Percentiles rank a stretch among this genome's conserved stretches.
phyloP scores from a whole-genome alignment of 1,139 yeast species.

The Blastobotrys niveus region DNA sequence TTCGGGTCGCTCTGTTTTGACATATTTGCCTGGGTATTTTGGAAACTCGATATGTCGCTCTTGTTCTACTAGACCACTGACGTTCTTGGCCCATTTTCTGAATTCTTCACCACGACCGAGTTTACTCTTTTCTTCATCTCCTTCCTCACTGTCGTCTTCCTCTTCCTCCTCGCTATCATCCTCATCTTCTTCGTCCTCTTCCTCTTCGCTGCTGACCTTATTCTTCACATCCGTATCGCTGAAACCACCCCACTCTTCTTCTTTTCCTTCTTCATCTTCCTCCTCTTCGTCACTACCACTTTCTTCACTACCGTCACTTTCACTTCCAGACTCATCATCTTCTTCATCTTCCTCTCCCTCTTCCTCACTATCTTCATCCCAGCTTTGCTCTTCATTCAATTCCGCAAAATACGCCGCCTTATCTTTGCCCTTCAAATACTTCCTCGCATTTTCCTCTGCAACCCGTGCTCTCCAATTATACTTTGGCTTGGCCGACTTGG shows the following conservation, averaged over 20 bases:
- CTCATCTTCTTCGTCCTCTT: constrained; percentile 17
- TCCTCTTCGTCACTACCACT: constrained; percentile 2
- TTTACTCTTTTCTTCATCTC: constrained; percentile 27
- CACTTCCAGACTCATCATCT: constrained; percentile 16
- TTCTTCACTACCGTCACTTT: constrained; percentile 1
- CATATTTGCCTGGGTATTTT: constrained; percentile 29
- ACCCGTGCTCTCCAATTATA: constrained; percentile 56
- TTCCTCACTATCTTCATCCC: not conserved
- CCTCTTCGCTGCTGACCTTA: constrained; percentile 17
- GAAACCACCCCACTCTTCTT: constrained; percentile 19
- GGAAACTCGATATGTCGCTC: constrained; percentile 29
- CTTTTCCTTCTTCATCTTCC: constrained; percentile 11
- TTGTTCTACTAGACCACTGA: constrained; percentile 21
- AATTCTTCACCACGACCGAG: constrained; percentile 42
- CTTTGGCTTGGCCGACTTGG: constrained; percentile 42
- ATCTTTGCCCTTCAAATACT: constrained; percentile 7
- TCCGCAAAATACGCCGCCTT: constrained; percentile 8
- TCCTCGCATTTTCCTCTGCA: constrained; percentile 40
- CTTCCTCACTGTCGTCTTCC: constrained; percentile 19
- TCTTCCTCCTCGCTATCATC: not conserved
- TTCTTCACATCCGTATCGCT: constrained; percentile 19
- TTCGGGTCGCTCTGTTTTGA: constrained; percentile 33
- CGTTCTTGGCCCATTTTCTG: constrained; percentile 50
- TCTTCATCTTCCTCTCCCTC: constrained; percentile 14
- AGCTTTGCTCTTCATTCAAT: not conserved